Evolutionary conservation across 768 basidiomycete genomes (phyloP).

Genomic region (Naganishia vishniacii): DNA sequence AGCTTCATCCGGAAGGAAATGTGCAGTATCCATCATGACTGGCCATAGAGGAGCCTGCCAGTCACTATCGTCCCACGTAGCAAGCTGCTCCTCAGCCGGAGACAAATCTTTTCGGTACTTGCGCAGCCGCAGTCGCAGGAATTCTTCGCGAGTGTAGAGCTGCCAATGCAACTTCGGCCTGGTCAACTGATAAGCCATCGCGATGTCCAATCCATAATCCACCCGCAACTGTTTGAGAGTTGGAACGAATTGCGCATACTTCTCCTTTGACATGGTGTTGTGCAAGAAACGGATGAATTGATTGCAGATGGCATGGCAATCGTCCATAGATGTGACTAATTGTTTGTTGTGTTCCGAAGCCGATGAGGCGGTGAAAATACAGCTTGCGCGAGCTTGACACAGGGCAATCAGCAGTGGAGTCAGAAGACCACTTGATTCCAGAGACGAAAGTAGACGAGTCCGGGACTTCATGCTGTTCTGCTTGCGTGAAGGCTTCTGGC

Average conservation of each 20-base stretch:
- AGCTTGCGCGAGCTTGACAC: constrained; percentile 82
- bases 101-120: constrained; percentile 10
- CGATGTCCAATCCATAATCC: constrained; percentile 71
- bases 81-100: constrained; percentile 5
- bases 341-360: constrained; percentile 76
- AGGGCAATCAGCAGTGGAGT: constrained; percentile 84
- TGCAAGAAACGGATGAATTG: constrained; percentile 88
- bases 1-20: constrained; percentile 17
- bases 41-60: constrained; percentile 25
- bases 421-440: constrained; percentile 58
- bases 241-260: constrained; percentile 72
- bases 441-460: constrained; percentile 41
- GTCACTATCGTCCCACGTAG: constrained; percentile 19
- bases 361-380: constrained; percentile 60
- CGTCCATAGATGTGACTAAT: constrained; percentile 78
- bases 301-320: constrained; percentile 84
- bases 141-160: constrained; percentile 21
- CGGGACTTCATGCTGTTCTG: constrained; percentile 32
- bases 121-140: constrained; percentile 19
- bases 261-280: constrained; percentile 63
- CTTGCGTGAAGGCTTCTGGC: constrained; percentile 33
- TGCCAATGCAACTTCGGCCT: constrained; percentile 55
- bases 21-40: constrained; percentile 17
- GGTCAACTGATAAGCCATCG: constrained; percentile 89
- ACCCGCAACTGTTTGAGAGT: constrained; percentile 66